Percentiles rank a stretch among this genome's conserved stretches.
Evolutionary conservation across 2,329 filamentous ascomycete genomes (phyloP).

Genomic region (Calcarisporium arbuscula): DNA sequence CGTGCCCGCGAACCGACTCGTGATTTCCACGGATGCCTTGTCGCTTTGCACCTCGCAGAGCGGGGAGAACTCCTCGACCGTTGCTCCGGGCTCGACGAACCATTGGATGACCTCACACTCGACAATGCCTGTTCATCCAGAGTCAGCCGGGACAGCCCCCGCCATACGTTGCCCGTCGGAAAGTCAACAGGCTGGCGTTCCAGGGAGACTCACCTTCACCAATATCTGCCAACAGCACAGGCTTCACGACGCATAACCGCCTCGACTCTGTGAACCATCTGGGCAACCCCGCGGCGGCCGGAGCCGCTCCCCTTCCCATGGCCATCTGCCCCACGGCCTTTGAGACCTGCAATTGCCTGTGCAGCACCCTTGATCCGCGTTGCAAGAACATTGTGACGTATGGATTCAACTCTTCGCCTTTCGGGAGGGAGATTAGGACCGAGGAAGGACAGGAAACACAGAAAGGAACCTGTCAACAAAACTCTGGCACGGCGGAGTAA

Average conservation of each 20-base stretch:
- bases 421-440: neutral
- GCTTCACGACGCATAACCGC: slow-evolving; percentile 57
- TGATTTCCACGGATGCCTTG: slow-evolving; percentile 88
- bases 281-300: slow-evolving; percentile 22
- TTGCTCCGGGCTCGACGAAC: slow-evolving; percentile 94
- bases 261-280: slow-evolving; percentile 47
- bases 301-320: slow-evolving; percentile 21
- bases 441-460: slow-evolving; percentile 7
- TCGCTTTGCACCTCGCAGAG: slow-evolving; percentile 98
- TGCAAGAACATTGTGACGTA: slow-evolving; percentile 46
- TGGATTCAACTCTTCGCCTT: slow-evolving; percentile 2
- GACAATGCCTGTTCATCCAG: slow-evolving; percentile 66
- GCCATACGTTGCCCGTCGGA: neutral
- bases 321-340: slow-evolving; percentile 31
- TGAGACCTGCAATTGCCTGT: slow-evolving; percentile 44
- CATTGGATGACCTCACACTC: slow-evolving; percentile 99
- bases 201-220: slow-evolving; percentile 59
- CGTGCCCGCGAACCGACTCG: slow-evolving; percentile 87
- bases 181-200: slow-evolving; percentile 1
- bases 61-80: slow-evolving; percentile 96
- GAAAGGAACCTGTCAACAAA: slow-evolving; percentile 3
- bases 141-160: no score
- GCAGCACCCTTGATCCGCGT: slow-evolving; percentile 42
- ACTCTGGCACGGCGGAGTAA: no score
- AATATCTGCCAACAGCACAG: slow-evolving; percentile 78